Conservation (phyloP, 257 asterid genomes). For the Paulownia fortunei region DNA sequence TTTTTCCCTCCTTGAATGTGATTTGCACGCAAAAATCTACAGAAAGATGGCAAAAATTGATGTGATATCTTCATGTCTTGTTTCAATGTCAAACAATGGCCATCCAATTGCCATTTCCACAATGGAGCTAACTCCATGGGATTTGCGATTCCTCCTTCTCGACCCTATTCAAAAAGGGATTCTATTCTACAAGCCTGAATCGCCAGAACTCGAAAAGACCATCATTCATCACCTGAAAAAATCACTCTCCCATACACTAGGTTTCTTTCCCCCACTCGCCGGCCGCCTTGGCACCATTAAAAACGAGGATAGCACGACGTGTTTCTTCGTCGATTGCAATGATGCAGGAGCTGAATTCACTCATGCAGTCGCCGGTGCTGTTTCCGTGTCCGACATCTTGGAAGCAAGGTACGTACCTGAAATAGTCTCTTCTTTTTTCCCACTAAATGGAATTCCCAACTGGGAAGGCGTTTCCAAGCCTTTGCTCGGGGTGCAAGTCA, state of each 20-base stretch:
- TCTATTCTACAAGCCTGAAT: slow-evolving; percentile 37
- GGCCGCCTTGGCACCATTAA: slow-evolving; percentile 43
- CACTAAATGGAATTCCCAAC: slow-evolving; percentile 20
- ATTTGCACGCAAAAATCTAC: no score
- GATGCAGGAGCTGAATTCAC: slow-evolving; percentile 39
- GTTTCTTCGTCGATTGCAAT: slow-evolving; percentile 42
- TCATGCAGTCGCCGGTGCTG: slow-evolving; percentile 29
- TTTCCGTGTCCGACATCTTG: slow-evolving; percentile 31
- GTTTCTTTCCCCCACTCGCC: slow-evolving; percentile 48
- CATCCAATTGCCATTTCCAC: neutral
- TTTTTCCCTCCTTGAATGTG: no score
- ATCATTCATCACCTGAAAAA: slow-evolving; percentile 43
- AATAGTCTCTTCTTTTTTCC: slow-evolving; percentile 37
- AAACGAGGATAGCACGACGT: slow-evolving; percentile 26
- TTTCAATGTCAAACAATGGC: neutral
- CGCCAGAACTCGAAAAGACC: neutral
- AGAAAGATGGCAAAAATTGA: slow-evolving; percentile 16
- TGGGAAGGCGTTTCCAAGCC: slow-evolving; percentile 42
- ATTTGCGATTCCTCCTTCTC: slow-evolving; percentile 26
- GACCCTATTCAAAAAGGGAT: slow-evolving; percentile 43
- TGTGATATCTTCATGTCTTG: slow-evolving; percentile 1
- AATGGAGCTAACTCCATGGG: slow-evolving; percentile 39
- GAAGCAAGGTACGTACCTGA: slow-evolving; percentile 17
- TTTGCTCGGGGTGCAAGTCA: slow-evolving; percentile 49
- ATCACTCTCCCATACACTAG: slow-evolving; percentile 44